Percentiles rank a stretch among this genome's conserved stretches.
Evolutionary conservation across 768 basidiomycete genomes (phyloP).

Genomic region (Bullera alba): DNA sequence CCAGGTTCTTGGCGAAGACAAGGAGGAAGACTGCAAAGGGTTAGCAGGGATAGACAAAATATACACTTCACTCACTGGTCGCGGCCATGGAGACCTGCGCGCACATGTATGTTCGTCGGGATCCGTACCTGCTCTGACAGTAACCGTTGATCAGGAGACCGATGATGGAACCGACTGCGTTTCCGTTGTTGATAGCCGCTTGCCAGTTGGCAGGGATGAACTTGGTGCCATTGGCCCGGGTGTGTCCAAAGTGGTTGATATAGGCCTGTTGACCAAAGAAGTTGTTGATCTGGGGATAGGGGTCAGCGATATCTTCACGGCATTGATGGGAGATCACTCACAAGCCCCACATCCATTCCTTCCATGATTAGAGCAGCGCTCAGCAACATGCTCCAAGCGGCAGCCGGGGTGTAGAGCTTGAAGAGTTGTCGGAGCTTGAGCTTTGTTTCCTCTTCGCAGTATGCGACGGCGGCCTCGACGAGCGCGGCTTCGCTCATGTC

Average conservation of each 20-base stretch:
- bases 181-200: conserved; percentile 1
- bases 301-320: background rate
- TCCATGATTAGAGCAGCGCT: conserved; percentile 32
- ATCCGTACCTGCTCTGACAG: conserved; percentile 38
- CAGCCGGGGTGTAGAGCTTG: conserved; percentile 35
- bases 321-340: conserved; percentile 1
- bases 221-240: conserved; percentile 22
- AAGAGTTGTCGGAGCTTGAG: conserved; percentile 4
- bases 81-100: conserved; percentile 20
- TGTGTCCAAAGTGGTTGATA: conserved; percentile 17
- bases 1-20: conserved; percentile 6
- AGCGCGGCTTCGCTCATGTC: no score
- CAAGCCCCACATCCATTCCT: conserved; percentile 8
- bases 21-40: conserved; percentile 4
- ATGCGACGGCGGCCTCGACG: no score
- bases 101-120: conserved; percentile 32
- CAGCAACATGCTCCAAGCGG: conserved; percentile 28
- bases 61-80: background rate
- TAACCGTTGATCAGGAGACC: conserved; percentile 34
- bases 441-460: conserved; percentile 1
- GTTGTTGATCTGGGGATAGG: conserved; percentile 3
- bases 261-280: conserved; percentile 17
- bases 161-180: conserved; percentile 7
- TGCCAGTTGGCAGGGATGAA: conserved; percentile 44
- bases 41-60: background rate